phyloP scores from a whole-genome alignment of 164 flowering plant genomes.

The Taxillus chinensis region DNA sequence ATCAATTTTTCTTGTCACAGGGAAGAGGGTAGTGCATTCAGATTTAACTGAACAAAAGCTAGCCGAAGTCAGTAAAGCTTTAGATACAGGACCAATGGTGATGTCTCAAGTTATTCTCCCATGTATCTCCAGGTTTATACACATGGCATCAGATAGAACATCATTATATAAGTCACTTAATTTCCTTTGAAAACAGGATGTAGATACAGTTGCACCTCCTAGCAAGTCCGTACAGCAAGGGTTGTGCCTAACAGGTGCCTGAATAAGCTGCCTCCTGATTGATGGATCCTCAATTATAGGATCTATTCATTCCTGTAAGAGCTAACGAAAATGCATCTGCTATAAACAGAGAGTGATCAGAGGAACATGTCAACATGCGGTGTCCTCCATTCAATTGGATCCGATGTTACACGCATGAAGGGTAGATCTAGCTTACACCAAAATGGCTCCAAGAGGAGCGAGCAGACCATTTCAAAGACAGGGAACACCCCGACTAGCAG shows the following conservation, averaged over 20 bases:
- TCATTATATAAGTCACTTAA: not conserved
- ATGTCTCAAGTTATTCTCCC: not conserved
- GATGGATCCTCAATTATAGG: not conserved
- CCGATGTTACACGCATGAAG: constrained; percentile 70
- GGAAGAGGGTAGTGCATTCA: constrained; percentile 76
- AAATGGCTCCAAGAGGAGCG: constrained; percentile 39
- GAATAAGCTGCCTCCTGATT: not conserved
- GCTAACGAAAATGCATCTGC: not conserved
- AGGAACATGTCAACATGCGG: constrained; percentile 70
- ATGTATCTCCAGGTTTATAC: not conserved
- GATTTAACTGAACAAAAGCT: constrained; percentile 49
- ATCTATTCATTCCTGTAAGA: not conserved
- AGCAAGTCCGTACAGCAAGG: constrained; percentile 19
- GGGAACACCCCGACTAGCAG: constrained; percentile 73
- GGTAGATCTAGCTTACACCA: constrained; percentile 29
- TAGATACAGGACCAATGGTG: constrained; percentile 38
- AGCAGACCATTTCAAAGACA: constrained; percentile 28
- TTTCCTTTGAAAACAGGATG: constrained; percentile 25
- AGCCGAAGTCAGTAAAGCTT: constrained; percentile 45
- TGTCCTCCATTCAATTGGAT: constrained; percentile 76
- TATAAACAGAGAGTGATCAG: constrained; percentile 23
- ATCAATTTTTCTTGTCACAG: constrained; percentile 21
- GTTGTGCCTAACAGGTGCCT: constrained; percentile 16
- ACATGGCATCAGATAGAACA: not conserved
- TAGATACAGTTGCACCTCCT: constrained; percentile 23